Evolutionary conservation across 108 stramenopile species (phyloP).

Genomic region (Skeletonema costatum): DNA sequence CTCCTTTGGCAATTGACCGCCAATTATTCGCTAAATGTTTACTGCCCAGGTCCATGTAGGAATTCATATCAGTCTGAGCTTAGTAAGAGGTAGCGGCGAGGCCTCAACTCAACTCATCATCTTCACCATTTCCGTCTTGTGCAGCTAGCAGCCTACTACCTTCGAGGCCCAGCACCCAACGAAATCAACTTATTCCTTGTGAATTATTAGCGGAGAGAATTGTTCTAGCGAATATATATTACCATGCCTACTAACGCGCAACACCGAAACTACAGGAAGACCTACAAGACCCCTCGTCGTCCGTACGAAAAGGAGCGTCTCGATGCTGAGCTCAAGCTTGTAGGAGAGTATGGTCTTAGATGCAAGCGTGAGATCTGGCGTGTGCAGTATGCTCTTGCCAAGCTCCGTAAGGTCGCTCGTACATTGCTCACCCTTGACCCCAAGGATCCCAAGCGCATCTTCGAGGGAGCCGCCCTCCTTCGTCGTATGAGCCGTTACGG

Average conservation of each 20-base stretch:
- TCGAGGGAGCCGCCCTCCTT: slow-evolving; percentile 98
- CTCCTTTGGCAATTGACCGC: not conserved
- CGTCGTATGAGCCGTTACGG: slow-evolving; percentile 98
- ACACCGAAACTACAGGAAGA: slow-evolving; percentile 89
- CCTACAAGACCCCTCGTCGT: slow-evolving; percentile 98
- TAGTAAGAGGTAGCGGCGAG: not conserved
- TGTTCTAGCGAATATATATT: not conserved
- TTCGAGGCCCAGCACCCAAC: not conserved
- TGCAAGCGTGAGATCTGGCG: slow-evolving; percentile 99
- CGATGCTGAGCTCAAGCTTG: slow-evolving; percentile 97
- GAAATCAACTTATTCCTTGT: slow-evolving; percentile 1
- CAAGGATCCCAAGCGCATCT: slow-evolving; percentile 97
- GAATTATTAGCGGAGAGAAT: not conserved
- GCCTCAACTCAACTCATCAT: not conserved
- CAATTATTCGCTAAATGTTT: not conserved
- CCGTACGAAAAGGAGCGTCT: slow-evolving; percentile 99
- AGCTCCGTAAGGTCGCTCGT: slow-evolving; percentile 99
- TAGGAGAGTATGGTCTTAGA: slow-evolving; percentile 99
- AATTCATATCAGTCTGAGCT: not conserved
- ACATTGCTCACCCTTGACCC: slow-evolving; percentile 94
- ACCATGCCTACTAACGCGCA: slow-evolving; percentile 61
- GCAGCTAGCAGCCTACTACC: not conserved
- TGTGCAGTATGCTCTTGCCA: slow-evolving; percentile 98
- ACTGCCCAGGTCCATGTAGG: not conserved
- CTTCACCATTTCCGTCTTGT: not conserved